Evolutionary conservation across 202 grass and related monocot species (phyloP).

Genomic region (Hordeum pubiflorum): DNA sequence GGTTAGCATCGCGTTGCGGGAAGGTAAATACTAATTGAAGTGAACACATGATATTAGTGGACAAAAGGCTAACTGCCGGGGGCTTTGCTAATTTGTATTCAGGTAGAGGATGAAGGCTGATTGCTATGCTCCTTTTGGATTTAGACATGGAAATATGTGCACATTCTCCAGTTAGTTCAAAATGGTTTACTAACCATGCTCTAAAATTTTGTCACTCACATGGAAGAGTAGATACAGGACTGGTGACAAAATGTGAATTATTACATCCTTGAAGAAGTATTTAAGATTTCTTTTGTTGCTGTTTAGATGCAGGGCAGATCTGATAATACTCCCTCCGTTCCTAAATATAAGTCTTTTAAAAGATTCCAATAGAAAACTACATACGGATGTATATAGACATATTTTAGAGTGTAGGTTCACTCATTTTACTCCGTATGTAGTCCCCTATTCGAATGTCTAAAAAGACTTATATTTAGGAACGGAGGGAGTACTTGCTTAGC

Average conservation of each 20-base stretch:
- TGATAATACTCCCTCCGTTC: too few relatives aligned
- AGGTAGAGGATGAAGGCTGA: conserved; percentile 2
- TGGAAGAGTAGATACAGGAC: neutral
- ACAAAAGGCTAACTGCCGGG: neutral
- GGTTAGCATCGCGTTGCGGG: neutral
- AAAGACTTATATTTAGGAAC: too few relatives aligned
- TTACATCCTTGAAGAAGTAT: neutral
- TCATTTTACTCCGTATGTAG: too few relatives aligned
- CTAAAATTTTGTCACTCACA: neutral
- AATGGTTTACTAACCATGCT: conserved; percentile 13
- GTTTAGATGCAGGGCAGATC: neutral
- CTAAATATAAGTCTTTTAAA: too few relatives aligned
- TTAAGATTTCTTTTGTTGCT: neutral
- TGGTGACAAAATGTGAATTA: neutral
- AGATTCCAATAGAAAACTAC: too few relatives aligned
- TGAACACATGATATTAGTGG: neutral
- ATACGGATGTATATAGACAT: too few relatives aligned
- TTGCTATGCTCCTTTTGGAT: neutral
- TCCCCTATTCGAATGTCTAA: too few relatives aligned
- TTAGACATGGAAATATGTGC: neutral
- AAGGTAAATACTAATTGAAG: conserved; percentile 20
- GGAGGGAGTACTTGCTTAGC: neutral
- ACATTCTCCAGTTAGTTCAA: conserved; percentile 10
- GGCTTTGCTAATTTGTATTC: neutral
- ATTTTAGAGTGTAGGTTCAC: too few relatives aligned